Base-by-base conservation (phyloP, 108 stramenopile species). In the Hondaea fermentalgiana region DNA sequence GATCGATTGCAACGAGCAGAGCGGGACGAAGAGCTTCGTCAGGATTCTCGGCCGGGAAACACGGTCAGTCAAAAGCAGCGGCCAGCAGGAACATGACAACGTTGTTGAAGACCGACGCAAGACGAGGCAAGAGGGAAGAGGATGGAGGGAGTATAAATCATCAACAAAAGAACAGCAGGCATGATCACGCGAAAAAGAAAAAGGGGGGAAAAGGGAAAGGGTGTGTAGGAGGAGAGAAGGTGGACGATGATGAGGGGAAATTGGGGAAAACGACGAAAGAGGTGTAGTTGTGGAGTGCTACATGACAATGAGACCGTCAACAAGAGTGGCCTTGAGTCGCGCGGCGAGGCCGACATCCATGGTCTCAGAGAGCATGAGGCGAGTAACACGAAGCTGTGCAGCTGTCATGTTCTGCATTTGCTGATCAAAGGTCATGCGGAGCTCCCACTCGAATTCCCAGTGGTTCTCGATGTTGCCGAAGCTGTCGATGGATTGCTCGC, bases 361-460 rank as follows among this genome's bases (percentile, higher is more conserved):
- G 28, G 45, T 53, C 51, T 83, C 76, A 23, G 49, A 47, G 49
- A 83, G 76, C 19, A 83, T 83, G 51, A 83, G 76, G 23, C 76
- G 76, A 12, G 76, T 83, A 1, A 83, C 51, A 1, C 76, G 6
- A 6, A 83, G 45, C 51, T 83, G 76, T 8, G 76, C 76, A 23
- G 76, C 76, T 8, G 76, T 83, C 76, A 83, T 83, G 51, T 83
- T 47, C 51, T 53, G 76, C 76, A 83, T 83, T 17, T 53, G 6
- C 16, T 83, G 49, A 23, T 83, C 76, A 83, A 83, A 83, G n/a
- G 76, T 83, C 76, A 83, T 83, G 76, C 76, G 76, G 23, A 83
- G 49, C 51, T 83, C 76, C 76, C 76, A 83, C 76, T 83, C 76
- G 23, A 83, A 83, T 23, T 83, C 76, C 76, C 76, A 83, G 28